phyloP scores from a whole-genome alignment of 2,329 filamentous ascomycete species.

The Penicillium vulpinum region DNA sequence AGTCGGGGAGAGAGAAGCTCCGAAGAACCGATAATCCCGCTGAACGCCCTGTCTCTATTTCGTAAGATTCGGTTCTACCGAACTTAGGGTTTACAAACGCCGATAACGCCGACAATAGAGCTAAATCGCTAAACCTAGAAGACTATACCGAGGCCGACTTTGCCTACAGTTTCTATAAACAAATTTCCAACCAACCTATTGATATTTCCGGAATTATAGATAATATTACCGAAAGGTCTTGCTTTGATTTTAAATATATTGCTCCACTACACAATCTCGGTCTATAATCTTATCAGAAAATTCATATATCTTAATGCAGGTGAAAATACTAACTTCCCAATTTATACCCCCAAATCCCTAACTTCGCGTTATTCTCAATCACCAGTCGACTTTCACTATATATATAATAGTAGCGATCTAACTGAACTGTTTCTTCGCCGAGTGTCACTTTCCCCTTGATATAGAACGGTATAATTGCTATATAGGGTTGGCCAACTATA shows the following conservation, averaged over 20 bases:
- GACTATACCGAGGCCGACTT: background rate
- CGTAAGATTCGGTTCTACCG: too few species aligned
- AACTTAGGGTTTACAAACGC: too few species aligned
- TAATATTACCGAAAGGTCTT: background rate
- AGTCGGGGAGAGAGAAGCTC: background rate
- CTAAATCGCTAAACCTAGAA: background rate
- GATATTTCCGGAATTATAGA: background rate
- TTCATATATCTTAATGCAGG: background rate
- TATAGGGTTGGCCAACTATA: conserved; percentile 4
- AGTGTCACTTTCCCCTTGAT: conserved; percentile 4
- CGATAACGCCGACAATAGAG: background rate
- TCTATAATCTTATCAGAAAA: background rate
- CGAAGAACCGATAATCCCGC: background rate
- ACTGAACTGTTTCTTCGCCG: background rate
- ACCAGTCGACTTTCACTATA: background rate
- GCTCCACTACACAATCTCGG: background rate
- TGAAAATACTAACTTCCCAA: conserved; percentile 1
- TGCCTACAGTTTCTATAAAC: background rate
- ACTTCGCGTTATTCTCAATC: background rate
- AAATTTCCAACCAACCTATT: background rate
- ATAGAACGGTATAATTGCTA: conserved; percentile 11
- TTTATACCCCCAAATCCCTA: conserved; percentile 5
- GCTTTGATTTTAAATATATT: background rate
- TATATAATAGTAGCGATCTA: background rate
- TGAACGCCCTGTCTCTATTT: too few species aligned